phyloP scores from a whole-genome alignment of 805 yeast genomes.

The Kazachstania psychrophila region DNA sequence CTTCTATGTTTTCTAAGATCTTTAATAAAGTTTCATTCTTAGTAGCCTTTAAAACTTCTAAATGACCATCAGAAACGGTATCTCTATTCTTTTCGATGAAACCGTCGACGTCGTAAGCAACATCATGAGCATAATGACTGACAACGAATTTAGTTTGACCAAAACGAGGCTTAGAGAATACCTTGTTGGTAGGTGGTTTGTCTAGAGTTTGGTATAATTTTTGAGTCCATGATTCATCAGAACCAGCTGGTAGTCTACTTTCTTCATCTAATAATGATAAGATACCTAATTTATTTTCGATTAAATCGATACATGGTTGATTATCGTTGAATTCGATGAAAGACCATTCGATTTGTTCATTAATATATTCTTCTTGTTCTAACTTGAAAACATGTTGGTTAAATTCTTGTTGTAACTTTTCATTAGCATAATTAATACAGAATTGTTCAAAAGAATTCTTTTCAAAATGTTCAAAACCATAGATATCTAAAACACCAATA shows the following conservation, averaged over 20 bases:
- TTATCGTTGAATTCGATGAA: conserved; percentile 93
- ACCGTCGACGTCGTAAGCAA: conserved; percentile 83
- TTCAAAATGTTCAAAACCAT: conserved; percentile 94
- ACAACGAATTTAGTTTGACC: conserved; percentile 88
- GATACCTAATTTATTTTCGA: conserved; percentile 83
- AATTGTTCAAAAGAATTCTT: conserved; percentile 93
- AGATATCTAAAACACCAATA: conserved; percentile 94
- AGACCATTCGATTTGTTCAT: conserved; percentile 92
- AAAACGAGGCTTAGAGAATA: conserved; percentile 87
- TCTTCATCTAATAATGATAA: conserved; percentile 88
- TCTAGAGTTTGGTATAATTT: conserved; percentile 81
- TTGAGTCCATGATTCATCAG: conserved; percentile 84
- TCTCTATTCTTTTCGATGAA: conserved; percentile 96
- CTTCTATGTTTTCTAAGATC: conserved; percentile 57
- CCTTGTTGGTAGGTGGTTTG: conserved; percentile 63
- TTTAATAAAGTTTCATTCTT: conserved; percentile 55
- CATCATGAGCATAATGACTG: conserved; percentile 91
- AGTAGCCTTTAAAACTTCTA: conserved; percentile 70
- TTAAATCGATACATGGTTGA: conserved; percentile 90
- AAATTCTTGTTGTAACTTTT: conserved; percentile 93
- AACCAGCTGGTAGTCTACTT: conserved; percentile 87
- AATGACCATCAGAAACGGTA: conserved; percentile 91
- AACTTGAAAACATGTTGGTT: conserved; percentile 94
- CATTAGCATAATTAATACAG: conserved; percentile 94
- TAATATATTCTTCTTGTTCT: conserved; percentile 90